phyloP scores from a whole-genome alignment of 495 filamentous ascomycete genomes.

The Tuber magnatum region DNA sequence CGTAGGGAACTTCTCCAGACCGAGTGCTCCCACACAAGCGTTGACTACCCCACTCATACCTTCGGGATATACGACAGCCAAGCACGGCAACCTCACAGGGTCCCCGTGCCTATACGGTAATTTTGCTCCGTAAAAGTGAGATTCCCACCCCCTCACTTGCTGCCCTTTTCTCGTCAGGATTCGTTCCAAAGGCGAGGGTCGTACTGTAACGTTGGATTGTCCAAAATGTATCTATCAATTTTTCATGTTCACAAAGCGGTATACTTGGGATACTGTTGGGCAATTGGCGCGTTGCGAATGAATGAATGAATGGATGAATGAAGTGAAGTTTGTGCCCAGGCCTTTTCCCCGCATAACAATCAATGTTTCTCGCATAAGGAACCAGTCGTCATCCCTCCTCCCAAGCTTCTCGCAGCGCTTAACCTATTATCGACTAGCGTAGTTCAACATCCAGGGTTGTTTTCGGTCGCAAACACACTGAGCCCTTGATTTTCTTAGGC shows the following conservation, averaged over 20 bases:
- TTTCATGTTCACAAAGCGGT: background rate
- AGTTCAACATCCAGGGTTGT: slow-evolving; percentile 20
- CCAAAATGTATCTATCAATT: background rate
- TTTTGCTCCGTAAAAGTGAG: background rate
- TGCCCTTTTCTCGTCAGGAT: background rate
- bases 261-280: background rate
- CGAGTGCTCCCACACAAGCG: background rate
- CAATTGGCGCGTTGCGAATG: background rate
- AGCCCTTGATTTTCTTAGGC: slow-evolving; percentile 29
- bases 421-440: slow-evolving; percentile 29
- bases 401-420: slow-evolving; percentile 32
- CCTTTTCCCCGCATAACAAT: slow-evolving; percentile 30
- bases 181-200: background rate
- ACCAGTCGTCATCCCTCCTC: slow-evolving; percentile 32
- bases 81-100: background rate
- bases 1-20: background rate
- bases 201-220: background rate
- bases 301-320: background rate
- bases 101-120: background rate
- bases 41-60: background rate
- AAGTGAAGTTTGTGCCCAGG: background rate
- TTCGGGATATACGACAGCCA: slow-evolving; percentile 1
- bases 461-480: slow-evolving; percentile 34
- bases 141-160: background rate
- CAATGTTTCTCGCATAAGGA: slow-evolving; percentile 35